Conservation (phyloP, 192 early-diverging fungal genomes). For the Paraglomus brasilianum region DNA sequence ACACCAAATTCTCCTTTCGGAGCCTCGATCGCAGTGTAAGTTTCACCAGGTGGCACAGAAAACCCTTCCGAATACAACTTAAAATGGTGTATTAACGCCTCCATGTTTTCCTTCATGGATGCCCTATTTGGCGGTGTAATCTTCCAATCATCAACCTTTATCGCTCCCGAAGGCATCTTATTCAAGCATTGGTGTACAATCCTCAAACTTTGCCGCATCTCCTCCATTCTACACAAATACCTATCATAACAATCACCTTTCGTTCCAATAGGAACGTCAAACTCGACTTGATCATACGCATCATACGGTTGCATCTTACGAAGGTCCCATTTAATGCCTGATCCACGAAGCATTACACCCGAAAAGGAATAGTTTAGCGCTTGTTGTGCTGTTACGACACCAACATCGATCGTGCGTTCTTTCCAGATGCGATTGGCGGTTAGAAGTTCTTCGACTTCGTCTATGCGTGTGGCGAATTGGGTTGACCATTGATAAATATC, state of each 20-base stretch:
- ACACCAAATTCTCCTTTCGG: slow-evolving; percentile 98
- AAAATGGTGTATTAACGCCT: slow-evolving; percentile 98
- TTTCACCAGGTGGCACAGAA: slow-evolving; percentile 95
- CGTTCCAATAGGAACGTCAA: slow-evolving; percentile 94
- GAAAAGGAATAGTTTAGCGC: slow-evolving; percentile 91
- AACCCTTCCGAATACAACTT: slow-evolving; percentile 99
- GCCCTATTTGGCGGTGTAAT: slow-evolving; percentile 89
- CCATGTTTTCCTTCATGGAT: slow-evolving; percentile 99
- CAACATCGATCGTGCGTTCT: slow-evolving; percentile 81
- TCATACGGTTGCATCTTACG: slow-evolving; percentile 94
- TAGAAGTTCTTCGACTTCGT: slow-evolving; percentile 94
- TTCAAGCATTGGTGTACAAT: slow-evolving; percentile 97
- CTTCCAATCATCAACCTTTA: slow-evolving; percentile 98
- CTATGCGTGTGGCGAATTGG: slow-evolving; percentile 83
- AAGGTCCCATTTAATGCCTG: slow-evolving; percentile 91
- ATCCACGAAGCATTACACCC: slow-evolving; percentile 94
- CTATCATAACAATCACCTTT: slow-evolving; percentile 97
- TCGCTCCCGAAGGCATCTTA: slow-evolving; percentile 90
- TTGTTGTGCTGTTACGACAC: slow-evolving; percentile 82
- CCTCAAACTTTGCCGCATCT: slow-evolving; percentile 95
- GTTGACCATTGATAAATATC: slow-evolving; percentile 96
- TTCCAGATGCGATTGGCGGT: slow-evolving; percentile 96
- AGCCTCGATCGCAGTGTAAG: slow-evolving; percentile 95
- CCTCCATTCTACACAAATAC: slow-evolving; percentile 95
- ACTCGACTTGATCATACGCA: slow-evolving; percentile 92